Conservation (phyloP, 495 filamentous ascomycete species). For the Annulohypoxylon bovei region DNA sequence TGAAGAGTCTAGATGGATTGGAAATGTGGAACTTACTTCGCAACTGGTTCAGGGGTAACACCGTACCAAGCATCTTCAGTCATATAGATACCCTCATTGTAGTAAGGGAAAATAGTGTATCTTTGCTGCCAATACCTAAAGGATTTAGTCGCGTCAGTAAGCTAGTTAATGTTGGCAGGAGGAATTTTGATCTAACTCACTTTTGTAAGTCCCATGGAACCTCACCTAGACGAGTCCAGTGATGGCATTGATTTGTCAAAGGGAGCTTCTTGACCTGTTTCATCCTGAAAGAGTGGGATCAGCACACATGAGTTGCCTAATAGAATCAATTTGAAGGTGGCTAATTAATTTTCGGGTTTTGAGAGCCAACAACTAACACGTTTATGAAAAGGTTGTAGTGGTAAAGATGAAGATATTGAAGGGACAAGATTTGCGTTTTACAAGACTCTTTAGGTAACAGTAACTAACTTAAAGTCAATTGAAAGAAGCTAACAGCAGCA, state of each 20-base stretch:
- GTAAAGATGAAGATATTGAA: not conserved
- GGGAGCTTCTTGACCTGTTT: slow-evolving; percentile 49
- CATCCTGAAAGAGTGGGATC: slow-evolving; percentile 30
- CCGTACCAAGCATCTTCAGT: slow-evolving; percentile 96
- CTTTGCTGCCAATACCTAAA: slow-evolving; percentile 89
- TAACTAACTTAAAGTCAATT: too few relatives aligned
- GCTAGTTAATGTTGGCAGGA: not conserved
- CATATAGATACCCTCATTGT: slow-evolving; percentile 86
- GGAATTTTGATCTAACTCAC: slow-evolving; percentile 52
- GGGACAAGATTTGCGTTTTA: not conserved
- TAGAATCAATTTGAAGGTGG: not conserved
- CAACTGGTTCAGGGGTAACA: slow-evolving; percentile 91
- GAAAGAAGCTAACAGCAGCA: not conserved
- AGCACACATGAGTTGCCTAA: slow-evolving; percentile 23
- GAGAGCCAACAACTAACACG: not conserved
- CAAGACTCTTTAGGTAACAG: not conserved
- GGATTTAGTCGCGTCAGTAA: not conserved
- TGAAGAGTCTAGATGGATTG: slow-evolving; percentile 8
- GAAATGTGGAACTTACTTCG: slow-evolving; percentile 65
- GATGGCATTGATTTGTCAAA: slow-evolving; percentile 66
- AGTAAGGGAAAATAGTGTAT: slow-evolving; percentile 81
- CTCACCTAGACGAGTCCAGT: slow-evolving; percentile 69
- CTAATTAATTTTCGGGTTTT: not conserved
- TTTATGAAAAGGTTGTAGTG: not conserved
- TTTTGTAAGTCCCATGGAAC: slow-evolving; percentile 82